Evolutionary conservation across 2,329 filamentous ascomycete genomes (phyloP).

Genomic region (Nigrograna mackinnonii): DNA sequence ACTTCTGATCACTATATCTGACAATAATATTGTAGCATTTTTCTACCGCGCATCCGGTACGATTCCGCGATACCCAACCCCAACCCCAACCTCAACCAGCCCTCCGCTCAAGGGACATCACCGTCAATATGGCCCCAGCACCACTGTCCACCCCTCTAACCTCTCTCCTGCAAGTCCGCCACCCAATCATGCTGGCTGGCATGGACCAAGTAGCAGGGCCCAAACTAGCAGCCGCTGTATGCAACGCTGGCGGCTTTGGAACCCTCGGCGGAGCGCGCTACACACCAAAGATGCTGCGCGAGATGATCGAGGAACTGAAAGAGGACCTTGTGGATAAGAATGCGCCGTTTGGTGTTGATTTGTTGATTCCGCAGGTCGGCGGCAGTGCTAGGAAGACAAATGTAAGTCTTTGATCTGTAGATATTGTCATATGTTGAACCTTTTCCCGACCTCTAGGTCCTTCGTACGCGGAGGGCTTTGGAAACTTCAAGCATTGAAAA

Average conservation of each 20-base stretch:
- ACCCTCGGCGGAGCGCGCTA: slow-evolving; percentile 26
- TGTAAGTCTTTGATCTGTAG: slow-evolving; percentile 10
- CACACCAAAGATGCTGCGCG: slow-evolving; percentile 25
- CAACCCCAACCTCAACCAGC: too few species aligned
- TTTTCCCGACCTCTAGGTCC: background rate
- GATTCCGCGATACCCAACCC: too few species aligned
- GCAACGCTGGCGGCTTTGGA: slow-evolving; percentile 29
- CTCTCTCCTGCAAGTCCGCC: slow-evolving; percentile 18
- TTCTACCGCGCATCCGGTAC: too few species aligned
- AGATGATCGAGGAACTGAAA: slow-evolving; percentile 32
- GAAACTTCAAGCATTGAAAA: too few species aligned
- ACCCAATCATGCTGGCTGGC: slow-evolving; percentile 32
- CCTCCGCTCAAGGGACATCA: too few species aligned
- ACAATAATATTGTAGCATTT: too few species aligned
- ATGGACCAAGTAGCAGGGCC: slow-evolving; percentile 27
- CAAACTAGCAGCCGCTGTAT: slow-evolving; percentile 25
- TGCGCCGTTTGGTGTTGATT: slow-evolving; percentile 38
- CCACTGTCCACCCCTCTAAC: slow-evolving; percentile 24
- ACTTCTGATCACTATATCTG: too few species aligned
- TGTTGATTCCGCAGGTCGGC: slow-evolving; percentile 38
- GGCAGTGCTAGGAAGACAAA: slow-evolving; percentile 38
- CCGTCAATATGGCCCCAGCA: slow-evolving; percentile 9
- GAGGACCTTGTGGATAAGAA: slow-evolving; percentile 20
- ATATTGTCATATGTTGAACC: background rate
- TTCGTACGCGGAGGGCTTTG: too few species aligned